Conservation (phyloP, 768 basidiomycete genomes). For the Agrocybe pediades region DNA sequence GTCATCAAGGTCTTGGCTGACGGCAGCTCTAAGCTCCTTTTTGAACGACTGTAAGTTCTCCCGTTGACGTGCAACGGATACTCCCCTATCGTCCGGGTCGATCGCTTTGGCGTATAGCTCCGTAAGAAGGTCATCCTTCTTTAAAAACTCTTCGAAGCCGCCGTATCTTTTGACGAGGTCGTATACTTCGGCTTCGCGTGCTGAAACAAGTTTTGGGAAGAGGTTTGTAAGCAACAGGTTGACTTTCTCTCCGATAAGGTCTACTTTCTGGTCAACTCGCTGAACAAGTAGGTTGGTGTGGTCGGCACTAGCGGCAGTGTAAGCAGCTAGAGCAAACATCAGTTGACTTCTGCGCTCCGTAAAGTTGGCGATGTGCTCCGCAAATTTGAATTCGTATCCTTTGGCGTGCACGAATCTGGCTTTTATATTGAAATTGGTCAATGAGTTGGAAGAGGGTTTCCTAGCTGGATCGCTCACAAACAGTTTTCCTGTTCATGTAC, state of each 20-base stretch:
- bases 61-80: too few relatives aligned
- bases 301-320: neutral
- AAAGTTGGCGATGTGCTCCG: neutral
- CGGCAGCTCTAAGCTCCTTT: too few relatives aligned
- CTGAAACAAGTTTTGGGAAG: too few relatives aligned
- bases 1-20: constrained; percentile 10
- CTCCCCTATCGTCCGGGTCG: too few relatives aligned
- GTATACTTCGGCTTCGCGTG: too few relatives aligned
- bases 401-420: constrained; percentile 1
- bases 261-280: neutral
- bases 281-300: neutral
- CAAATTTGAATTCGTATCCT: constrained; percentile 20
- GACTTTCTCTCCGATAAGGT: neutral
- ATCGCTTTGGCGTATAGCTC: too few relatives aligned
- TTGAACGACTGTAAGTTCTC: too few relatives aligned
- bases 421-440: neutral
- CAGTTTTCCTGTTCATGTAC: constrained; percentile 7
- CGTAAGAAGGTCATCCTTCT: too few relatives aligned
- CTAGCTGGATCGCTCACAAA: neutral
- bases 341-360: neutral
- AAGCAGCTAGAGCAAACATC: neutral
- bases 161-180: too few relatives aligned
- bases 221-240: neutral
- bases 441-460: too few relatives aligned
- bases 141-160: too few relatives aligned